Base-by-base conservation (phyloP, 805 yeast species). In the Zygotorulaspora florentina region DNA sequence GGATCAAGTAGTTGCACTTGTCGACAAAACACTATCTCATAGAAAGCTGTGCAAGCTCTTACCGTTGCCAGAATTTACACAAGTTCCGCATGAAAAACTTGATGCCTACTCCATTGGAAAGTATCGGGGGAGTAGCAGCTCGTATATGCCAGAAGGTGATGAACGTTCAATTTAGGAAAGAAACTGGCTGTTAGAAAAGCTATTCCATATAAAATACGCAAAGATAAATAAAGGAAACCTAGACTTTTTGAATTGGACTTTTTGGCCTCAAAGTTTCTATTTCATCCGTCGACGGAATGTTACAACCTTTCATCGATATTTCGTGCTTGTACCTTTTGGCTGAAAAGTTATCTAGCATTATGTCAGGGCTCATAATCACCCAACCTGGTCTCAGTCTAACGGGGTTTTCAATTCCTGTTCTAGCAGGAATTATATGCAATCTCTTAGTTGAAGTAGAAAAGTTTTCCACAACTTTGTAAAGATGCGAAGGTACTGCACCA, bases 321-420 rank as follows among this genome's bases (percentile, higher is more conserved):
- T 77, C 79, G 15, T 57, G 57, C 42, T 70, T 69, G 59, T 76
- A 83, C 8, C 61, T 59, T 2, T 51, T 51, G 2, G 81, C 73
- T 5, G 70, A 70, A 50, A 90, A 87, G 59, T 87, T 87, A 61
- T 87, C 79, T 26, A 87, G 59, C 53, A 87, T 64, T 3, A 85
- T 79, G 65, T 89, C 96, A 0, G 96, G 96, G 56, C 89, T 76
- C 75, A 87, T 71, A 8, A 89, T 77, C 3, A 87, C 93, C 98
- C 98, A 90, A 4, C 98, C 98, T 8, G 80, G 82, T 58, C 96
- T 78, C 49, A 79, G 63, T 51, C 74, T 75, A 15, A 85, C 77
- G 27, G 85, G 84, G 29, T 75, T 76, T 31, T 83, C 76, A 51
- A 72, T 70, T 0, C 89, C 91, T 2, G 87, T 73, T 54, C 76